phyloP scores from a whole-genome alignment of 495 filamentous ascomycete species.

The Daldinia decipiens region DNA sequence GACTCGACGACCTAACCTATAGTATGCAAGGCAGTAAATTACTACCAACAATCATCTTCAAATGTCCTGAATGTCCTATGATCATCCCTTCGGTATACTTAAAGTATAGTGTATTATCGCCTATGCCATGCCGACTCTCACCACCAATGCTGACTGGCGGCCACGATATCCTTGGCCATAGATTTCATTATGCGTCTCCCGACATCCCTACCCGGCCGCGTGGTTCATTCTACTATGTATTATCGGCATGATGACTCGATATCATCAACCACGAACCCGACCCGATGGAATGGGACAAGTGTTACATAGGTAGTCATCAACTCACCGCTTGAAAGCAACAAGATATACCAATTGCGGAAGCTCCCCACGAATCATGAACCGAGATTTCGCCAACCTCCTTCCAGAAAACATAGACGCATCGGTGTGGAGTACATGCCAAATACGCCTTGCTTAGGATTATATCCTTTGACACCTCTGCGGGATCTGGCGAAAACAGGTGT shows the following conservation, averaged over 20 bases:
- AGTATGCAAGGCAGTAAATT: no score
- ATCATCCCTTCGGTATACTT: no score
- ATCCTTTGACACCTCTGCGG: background rate
- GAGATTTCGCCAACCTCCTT: constrained; percentile 2
- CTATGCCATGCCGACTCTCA: background rate
- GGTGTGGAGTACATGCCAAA: constrained; percentile 22
- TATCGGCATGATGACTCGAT: constrained; percentile 37
- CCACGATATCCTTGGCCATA: background rate
- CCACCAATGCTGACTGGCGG: constrained; percentile 16
- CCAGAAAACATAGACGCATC: background rate
- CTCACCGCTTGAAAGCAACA: constrained; percentile 34
- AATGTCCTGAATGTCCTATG: no score
- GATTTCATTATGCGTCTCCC: background rate
- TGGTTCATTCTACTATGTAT: constrained; percentile 20
- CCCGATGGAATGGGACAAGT: constrained; percentile 26
- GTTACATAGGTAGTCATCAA: constrained; percentile 23
- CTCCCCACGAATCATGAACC: constrained; percentile 34
- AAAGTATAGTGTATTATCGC: background rate
- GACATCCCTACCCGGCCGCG: constrained; percentile 12
- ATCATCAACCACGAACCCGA: background rate
- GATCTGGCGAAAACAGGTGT: constrained; percentile 10
- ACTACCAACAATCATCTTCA: no score
- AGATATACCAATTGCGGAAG: constrained; percentile 15
- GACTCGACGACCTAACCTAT: no score
- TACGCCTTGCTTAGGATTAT: background rate